Percentiles rank a stretch among this genome's conserved stretches.
phyloP scores from a whole-genome alignment of 2,329 filamentous ascomycete species.

The Thyridium curvatum region DNA sequence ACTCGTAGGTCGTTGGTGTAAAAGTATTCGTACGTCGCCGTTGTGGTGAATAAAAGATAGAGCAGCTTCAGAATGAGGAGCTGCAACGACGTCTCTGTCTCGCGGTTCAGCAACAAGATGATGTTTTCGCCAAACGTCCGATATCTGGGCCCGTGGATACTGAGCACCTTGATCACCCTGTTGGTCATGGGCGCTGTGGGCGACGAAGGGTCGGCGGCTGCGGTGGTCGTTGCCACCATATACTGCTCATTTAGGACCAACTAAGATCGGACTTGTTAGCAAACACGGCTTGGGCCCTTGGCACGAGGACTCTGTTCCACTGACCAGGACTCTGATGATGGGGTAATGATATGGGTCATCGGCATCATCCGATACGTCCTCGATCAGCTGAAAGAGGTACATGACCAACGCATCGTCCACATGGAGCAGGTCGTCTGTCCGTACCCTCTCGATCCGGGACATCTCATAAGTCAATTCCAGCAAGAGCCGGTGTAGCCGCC shows the following conservation, averaged over 20 bases:
- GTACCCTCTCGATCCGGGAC: constrained; percentile 82
- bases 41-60: constrained; percentile 91
- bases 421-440: constrained; percentile 66
- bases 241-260: constrained; percentile 92
- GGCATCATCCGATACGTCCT: constrained; percentile 77
- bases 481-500: constrained; percentile 69
- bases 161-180: constrained; percentile 85
- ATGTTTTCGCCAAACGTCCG: constrained; percentile 98
- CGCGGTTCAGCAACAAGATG: constrained; percentile 88
- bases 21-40: constrained; percentile 92
- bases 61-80: constrained; percentile 93
- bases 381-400: constrained; percentile 81
- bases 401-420: constrained; percentile 77
- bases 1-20: constrained; percentile 97
- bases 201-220: constrained; percentile 31
- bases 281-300: too few species aligned
- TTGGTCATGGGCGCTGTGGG: constrained; percentile 65
- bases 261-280: too few species aligned
- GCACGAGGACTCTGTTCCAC: too few species aligned
- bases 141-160: constrained; percentile 70
- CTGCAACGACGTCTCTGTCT: constrained; percentile 90
- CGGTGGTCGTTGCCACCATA: constrained; percentile 68
- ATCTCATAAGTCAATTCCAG: constrained; percentile 94
- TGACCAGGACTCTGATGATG: constrained; percentile 83
- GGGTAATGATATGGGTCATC: constrained; percentile 95